Percentiles rank a stretch among this genome's conserved stretches.
Conservation (phyloP, 148 eudicot genomes). For the Diospyros kaki region DNA sequence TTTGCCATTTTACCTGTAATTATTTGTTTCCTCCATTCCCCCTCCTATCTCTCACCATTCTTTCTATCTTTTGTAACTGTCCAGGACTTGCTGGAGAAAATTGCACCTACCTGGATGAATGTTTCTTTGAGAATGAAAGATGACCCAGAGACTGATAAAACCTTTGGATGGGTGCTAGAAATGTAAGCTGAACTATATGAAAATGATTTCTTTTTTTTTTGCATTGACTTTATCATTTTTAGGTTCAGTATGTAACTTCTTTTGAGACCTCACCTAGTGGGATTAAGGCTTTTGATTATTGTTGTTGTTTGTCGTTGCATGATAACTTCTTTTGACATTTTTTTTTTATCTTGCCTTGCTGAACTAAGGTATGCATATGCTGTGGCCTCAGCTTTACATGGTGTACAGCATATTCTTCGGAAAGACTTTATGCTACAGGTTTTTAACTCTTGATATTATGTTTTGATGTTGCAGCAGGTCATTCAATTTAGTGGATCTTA, state of each 20-base stretch:
- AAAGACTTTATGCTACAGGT: slow-evolving; percentile 99
- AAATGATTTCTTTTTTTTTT: slow-evolving; percentile 6
- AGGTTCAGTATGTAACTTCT: not conserved
- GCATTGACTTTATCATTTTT: not conserved
- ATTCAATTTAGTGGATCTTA: not conserved
- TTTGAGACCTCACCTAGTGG: too few species aligned
- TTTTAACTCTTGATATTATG: not conserved
- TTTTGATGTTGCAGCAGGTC: not conserved
- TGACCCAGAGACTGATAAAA: slow-evolving; percentile 74
- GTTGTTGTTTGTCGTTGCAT: too few species aligned
- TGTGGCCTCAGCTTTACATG: slow-evolving; percentile 93
- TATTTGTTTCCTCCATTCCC: not conserved
- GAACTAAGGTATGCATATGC: slow-evolving; percentile 90
- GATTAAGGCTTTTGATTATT: too few species aligned
- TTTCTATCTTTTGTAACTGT: not conserved
- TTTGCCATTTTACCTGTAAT: not conserved
- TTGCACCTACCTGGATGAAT: slow-evolving; percentile 97
- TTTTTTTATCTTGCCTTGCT: slow-evolving; percentile 3
- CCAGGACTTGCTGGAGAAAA: slow-evolving; percentile 56
- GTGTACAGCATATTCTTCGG: slow-evolving; percentile 79
- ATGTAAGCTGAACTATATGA: slow-evolving; percentile 37
- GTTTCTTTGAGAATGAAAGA: slow-evolving; percentile 84
- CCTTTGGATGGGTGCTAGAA: slow-evolving; percentile 88
- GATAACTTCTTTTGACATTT: not conserved
- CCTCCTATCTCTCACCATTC: too few species aligned